These are phyloP conservation scores for Penicillium sp. DNA, from an alignment of 2,329 filamentous ascomycete species.

Conservation along the genomic window DNA sequence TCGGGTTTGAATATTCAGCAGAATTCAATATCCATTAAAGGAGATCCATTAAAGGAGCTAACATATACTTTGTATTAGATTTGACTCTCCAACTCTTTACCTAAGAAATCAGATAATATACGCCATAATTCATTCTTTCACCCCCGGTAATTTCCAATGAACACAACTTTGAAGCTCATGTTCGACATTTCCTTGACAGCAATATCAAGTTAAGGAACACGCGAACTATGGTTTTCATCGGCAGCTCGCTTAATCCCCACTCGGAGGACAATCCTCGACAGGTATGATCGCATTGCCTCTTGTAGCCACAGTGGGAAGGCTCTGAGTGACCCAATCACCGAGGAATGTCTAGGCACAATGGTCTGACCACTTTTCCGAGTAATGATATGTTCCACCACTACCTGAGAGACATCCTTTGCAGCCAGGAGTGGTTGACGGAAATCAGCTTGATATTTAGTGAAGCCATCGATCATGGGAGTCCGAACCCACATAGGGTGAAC, in stretches of 20 bases:
- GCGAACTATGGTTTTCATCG: background rate
- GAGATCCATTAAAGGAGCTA: background rate
- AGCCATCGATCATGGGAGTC: conserved; percentile 44
- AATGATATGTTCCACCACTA: conserved; percentile 48
- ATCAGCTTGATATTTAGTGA: conserved; percentile 13
- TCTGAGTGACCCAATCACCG: background rate
- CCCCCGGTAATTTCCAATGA: no score
- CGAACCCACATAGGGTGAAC: conserved; percentile 26
- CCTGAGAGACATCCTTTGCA: conserved; percentile 39
- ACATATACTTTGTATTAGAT: background rate
- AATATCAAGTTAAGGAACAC: background rate
- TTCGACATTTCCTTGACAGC: background rate
- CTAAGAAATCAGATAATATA: background rate
- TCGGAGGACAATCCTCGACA: conserved; percentile 4
- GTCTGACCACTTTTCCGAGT: conserved; percentile 47
- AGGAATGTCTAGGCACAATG: conserved; percentile 38
- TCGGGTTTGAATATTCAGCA: background rate
- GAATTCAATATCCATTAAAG: no score
- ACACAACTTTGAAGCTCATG: background rate
- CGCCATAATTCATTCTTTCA: background rate
- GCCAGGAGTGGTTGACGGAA: conserved; percentile 23
- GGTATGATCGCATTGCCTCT: conserved; percentile 3
- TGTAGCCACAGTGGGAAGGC: conserved; percentile 9
- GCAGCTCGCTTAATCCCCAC: conserved; percentile 1
- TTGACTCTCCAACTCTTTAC: background rate